Conservation (phyloP, 176 grass and related monocot genomes). For the Musa troglodytarum region DNA sequence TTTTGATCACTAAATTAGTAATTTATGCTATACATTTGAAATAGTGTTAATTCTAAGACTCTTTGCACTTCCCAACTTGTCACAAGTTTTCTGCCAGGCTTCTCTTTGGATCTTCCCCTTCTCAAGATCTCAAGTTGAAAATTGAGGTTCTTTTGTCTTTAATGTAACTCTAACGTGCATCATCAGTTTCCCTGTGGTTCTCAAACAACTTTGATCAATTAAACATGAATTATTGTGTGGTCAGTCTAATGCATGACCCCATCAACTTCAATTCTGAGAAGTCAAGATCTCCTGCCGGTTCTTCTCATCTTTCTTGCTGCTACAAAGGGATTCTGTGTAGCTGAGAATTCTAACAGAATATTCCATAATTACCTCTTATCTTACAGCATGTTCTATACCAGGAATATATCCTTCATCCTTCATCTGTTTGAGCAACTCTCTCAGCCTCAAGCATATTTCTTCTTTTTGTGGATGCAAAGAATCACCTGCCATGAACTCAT, state of each 20-base stretch:
- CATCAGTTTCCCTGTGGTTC: neutral
- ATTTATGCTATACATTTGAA: no score
- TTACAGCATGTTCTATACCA: conserved; percentile 8
- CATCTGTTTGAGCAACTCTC: conserved; percentile 21
- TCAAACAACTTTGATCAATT: no score
- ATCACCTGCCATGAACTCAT: conserved; percentile 20
- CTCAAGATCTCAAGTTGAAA: no score
- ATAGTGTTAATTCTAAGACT: no score
- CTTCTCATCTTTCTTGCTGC: neutral
- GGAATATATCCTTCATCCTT: conserved; percentile 20
- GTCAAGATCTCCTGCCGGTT: neutral
- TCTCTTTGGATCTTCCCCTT: no score
- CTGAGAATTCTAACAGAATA: neutral
- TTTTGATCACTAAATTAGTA: no score
- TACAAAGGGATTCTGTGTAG: neutral
- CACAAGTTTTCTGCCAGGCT: no score
- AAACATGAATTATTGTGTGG: no score
- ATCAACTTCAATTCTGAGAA: neutral
- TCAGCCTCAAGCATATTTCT: conserved; percentile 15
- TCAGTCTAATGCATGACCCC: no score
- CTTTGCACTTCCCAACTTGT: no score
- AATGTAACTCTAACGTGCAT: neutral
- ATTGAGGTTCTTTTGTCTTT: no score
- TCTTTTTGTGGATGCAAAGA: conserved; percentile 14
- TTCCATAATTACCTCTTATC: neutral